Conservation (phyloP, 352 stramenopile genomes). For the Globisporangium spiculum region DNA sequence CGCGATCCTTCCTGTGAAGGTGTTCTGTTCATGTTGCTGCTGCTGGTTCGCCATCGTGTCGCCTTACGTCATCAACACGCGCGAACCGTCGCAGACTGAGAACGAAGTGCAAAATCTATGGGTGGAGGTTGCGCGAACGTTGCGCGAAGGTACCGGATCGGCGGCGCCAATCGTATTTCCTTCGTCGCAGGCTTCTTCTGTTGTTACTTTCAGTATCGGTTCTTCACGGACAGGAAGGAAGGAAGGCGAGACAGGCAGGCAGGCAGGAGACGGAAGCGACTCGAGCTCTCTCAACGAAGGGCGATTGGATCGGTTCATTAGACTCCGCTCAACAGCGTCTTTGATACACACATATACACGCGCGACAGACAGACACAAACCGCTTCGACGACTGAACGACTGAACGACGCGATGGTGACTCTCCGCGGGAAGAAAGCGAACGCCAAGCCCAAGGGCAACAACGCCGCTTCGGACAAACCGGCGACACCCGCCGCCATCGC, state of each 20-base stretch:
- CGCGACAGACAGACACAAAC: background rate
- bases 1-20: background rate
- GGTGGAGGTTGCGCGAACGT: constrained; percentile 8
- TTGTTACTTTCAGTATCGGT: constrained; percentile 7
- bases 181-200: background rate
- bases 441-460: constrained; percentile 55
- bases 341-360: background rate
- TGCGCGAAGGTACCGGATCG: constrained; percentile 8
- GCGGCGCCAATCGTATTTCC: constrained; percentile 4
- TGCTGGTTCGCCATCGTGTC: background rate
- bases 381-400: background rate
- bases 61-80: constrained; percentile 2
- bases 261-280: background rate
- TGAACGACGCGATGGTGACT: constrained; percentile 46
- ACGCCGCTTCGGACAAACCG: constrained; percentile 30
- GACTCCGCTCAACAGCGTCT: background rate
- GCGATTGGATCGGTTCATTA: background rate
- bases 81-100: constrained; percentile 11
- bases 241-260: background rate
- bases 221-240: background rate
- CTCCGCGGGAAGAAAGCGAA: constrained; percentile 75
- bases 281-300: background rate
- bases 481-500: constrained; percentile 19
- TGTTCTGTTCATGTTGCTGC: background rate
- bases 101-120: background rate